Evolutionary conservation across 2,329 filamentous ascomycete genomes (phyloP).

Genomic region (Penicillium verrucosum): DNA sequence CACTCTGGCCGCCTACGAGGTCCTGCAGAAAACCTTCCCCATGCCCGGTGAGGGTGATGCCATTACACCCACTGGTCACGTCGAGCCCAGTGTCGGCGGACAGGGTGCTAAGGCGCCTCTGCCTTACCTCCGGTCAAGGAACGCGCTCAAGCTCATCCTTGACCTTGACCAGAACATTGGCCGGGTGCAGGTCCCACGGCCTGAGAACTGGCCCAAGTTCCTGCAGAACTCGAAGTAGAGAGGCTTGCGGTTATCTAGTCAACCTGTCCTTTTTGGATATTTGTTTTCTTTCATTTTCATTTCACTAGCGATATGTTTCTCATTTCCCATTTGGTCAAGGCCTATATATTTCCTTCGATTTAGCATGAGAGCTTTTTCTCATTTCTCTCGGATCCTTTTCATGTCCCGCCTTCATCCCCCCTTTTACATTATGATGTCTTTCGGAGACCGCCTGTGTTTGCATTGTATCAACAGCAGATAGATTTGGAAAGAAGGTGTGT

Average conservation of each 20-base stretch:
- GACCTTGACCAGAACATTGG: conserved; percentile 95
- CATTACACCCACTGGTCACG: conserved; percentile 56
- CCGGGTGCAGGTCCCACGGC: conserved; percentile 58
- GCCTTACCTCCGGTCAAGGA: conserved; percentile 71
- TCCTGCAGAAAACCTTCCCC: conserved; percentile 77
- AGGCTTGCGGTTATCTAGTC: conserved; percentile 2
- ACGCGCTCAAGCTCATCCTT: conserved; percentile 91
- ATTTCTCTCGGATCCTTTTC: conserved; percentile 10
- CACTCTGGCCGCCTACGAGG: conserved; percentile 91
- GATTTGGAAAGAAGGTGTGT: conserved; percentile 18
- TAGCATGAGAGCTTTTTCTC: conserved; percentile 21
- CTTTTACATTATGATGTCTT: conserved; percentile 11
- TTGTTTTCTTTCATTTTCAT: neutral
- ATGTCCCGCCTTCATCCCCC: neutral
- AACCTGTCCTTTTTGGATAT: conserved; percentile 24
- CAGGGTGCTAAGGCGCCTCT: conserved; percentile 62
- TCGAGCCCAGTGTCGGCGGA: conserved; percentile 62
- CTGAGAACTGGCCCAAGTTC: conserved; percentile 40
- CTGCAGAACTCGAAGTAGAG: conserved; percentile 32
- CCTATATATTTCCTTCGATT: conserved; percentile 15
- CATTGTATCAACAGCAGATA: conserved; percentile 28
- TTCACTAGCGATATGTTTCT: conserved; percentile 7
- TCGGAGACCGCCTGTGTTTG: conserved; percentile 11
- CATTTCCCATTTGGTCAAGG: conserved; percentile 12
- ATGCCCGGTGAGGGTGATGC: conserved; percentile 64